Evolutionary conservation across 1,284 basidiomycete species (phyloP).

Genomic region (Cutaneotrichosporon sp.): DNA sequence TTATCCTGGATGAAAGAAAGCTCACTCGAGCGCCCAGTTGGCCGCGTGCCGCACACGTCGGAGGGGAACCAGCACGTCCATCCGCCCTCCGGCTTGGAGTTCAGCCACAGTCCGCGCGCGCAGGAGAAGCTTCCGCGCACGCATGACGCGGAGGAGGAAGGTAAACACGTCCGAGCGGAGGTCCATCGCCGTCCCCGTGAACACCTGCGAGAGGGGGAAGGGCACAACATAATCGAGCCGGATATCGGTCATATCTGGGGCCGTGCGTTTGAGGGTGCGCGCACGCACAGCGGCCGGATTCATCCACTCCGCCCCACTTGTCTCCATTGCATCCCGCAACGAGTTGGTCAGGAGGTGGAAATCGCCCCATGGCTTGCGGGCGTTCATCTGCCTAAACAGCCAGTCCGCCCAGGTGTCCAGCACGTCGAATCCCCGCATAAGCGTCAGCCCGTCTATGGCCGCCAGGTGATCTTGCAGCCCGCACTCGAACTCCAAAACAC

Average conservation of each 20-base stretch:
- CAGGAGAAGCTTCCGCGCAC: slow-evolving; percentile 59
- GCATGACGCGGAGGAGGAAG: slow-evolving; percentile 68
- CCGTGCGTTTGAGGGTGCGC: slow-evolving; percentile 53
- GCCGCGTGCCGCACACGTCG: slow-evolving; percentile 68
- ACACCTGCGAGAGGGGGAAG: slow-evolving; percentile 74
- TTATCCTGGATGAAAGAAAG: slow-evolving; percentile 13
- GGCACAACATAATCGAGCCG: slow-evolving; percentile 69
- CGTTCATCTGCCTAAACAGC: slow-evolving; percentile 63
- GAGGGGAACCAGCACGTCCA: slow-evolving; percentile 59
- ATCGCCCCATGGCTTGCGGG: slow-evolving; percentile 64
- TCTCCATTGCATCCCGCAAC: slow-evolving; percentile 63
- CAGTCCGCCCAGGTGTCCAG: slow-evolving; percentile 59
- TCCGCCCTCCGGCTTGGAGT: slow-evolving; percentile 39
- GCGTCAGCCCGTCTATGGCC: slow-evolving; percentile 65
- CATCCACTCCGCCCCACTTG: slow-evolving; percentile 57
- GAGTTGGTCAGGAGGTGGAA: slow-evolving; percentile 77
- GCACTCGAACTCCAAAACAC: slow-evolving; percentile 64
- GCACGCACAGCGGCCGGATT: slow-evolving; percentile 68
- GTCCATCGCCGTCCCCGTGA: slow-evolving; percentile 58
- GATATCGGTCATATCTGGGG: slow-evolving; percentile 58
- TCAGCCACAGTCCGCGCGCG: slow-evolving; percentile 54
- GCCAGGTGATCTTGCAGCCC: slow-evolving; percentile 63
- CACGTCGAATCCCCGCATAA: slow-evolving; percentile 70
- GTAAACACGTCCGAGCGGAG: slow-evolving; percentile 66
- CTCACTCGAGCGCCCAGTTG: slow-evolving; percentile 78